Evolutionary conservation across 2,329 filamentous ascomycete species (phyloP), one percentile per base, ranked within the genome.

Genomic region (Penicillium expansum): DNA sequence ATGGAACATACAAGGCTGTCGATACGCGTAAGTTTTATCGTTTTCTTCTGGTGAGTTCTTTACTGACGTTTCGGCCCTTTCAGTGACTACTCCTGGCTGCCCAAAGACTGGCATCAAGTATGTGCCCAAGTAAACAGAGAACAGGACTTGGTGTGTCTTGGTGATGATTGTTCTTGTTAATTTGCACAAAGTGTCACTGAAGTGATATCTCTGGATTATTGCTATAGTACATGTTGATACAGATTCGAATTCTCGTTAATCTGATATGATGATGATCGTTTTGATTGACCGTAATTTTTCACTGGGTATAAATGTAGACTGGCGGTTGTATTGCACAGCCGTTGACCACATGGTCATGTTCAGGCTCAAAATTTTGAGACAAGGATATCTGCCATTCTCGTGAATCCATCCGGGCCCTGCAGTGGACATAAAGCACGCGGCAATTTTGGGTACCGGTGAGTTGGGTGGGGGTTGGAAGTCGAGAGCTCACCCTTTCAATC

Each of bases 81-180:
- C 42, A 73, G 71, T 73, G 9, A 49, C 66, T 20, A 52, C 79
- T 48, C 85, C 85, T 27, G 83, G 77, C 42, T 92, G 90, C 71
- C 85, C 88, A 0, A 68, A 71, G 37, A 79, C 74, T 0, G 85
- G 84, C 3, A 84, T 92, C 69, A 83, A 83, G 66, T 90, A 90
- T 69, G 72, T 83, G 9, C 85, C 85, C 33, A 89, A 89, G 74
- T 56, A 47, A 41, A 42, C 24, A 45, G 39, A 11, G 24, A 33
- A 52, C 27, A 4, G 29, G 14, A n/a, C 6, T 47, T 41, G n/a
- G 22, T 38, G 2, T 38, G 9, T 18, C 18, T 16, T 37, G 20
- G 11, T 27, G 11, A 20, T 37, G 24, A 41, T 33, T 42, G 44
- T 35, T 7, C 16, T 41, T 54, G 30, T 44, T 20, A n/a, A 33